phyloP scores from a whole-genome alignment of 495 filamentous ascomycete genomes.

The Pseudevernia furfuracea region DNA sequence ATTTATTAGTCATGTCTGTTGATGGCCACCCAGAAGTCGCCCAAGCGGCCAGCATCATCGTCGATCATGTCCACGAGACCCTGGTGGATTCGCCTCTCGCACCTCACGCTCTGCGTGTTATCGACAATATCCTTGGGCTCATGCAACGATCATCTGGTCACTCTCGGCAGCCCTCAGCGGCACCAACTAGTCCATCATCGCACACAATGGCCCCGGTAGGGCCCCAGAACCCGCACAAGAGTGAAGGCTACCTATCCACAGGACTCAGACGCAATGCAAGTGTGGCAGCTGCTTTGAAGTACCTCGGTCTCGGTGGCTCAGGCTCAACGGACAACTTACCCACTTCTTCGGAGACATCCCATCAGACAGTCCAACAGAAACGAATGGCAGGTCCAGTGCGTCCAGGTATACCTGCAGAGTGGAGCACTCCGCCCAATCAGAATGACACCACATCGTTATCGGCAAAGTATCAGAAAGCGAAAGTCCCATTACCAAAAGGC shows the following conservation, averaged over 20 bases:
- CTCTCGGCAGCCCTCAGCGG: constrained; percentile 45
- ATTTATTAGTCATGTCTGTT: constrained; percentile 78
- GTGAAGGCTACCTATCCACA: constrained; percentile 58
- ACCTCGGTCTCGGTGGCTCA: constrained; percentile 52
- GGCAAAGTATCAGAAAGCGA: constrained; percentile 66
- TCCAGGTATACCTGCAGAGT: constrained; percentile 59
- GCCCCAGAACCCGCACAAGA: constrained; percentile 38
- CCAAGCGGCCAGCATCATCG: constrained; percentile 66
- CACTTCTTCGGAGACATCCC: constrained; percentile 28
- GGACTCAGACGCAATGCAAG: constrained; percentile 61
- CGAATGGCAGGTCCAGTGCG: constrained; percentile 34
- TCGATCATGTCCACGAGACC: constrained; percentile 74
- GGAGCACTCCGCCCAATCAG: constrained; percentile 69
- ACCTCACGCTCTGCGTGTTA: constrained; percentile 56
- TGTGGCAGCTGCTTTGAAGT: constrained; percentile 64
- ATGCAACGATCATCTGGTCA: constrained; percentile 42
- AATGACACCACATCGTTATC: constrained; percentile 61
- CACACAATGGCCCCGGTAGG: constrained; percentile 16
- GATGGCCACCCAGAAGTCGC: constrained; percentile 94
- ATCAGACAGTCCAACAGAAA: constrained; percentile 28
- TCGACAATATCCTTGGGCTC: constrained; percentile 67
- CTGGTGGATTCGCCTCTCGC: constrained; percentile 72
- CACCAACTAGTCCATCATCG: constrained; percentile 34
- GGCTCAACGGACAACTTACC: constrained; percentile 29
- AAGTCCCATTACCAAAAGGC: constrained; percentile 63